Percentiles rank a stretch among this genome's conserved stretches.
These are phyloP conservation scores for Scleroderma bovista DNA, from an alignment of 768 basidiomycete species.

Conservation along the genomic window DNA sequence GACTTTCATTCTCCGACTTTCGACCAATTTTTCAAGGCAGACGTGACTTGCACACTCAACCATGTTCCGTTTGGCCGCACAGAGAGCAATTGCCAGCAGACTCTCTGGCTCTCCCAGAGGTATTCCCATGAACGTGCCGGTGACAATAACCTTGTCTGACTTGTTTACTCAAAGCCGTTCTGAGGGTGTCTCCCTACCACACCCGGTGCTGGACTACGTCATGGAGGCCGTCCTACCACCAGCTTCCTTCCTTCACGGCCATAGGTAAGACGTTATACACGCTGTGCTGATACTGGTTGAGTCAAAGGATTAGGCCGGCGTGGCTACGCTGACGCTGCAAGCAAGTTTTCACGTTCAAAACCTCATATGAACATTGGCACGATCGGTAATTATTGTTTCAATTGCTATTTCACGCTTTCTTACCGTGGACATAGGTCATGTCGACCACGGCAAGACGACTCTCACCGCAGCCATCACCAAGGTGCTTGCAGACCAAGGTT, in stretches of 20 bases:
- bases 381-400: slow-evolving; percentile 48
- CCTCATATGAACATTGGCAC: slow-evolving; percentile 96
- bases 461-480: slow-evolving; percentile 95
- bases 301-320: slow-evolving; percentile 28
- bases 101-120: slow-evolving; percentile 11
- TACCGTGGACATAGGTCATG: slow-evolving; percentile 54
- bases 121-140: background rate
- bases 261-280: slow-evolving; percentile 25
- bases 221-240: slow-evolving; percentile 5
- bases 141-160: background rate
- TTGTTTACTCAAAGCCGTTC: background rate
- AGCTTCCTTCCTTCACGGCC: slow-evolving; percentile 2
- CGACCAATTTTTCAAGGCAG: slow-evolving; percentile 8
- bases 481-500: slow-evolving; percentile 72
- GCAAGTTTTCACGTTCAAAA: slow-evolving; percentile 66
- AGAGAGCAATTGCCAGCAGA: slow-evolving; percentile 12
- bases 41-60: slow-evolving; percentile 1
- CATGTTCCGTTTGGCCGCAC: slow-evolving; percentile 30
- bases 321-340: slow-evolving; percentile 65
- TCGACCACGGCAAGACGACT: slow-evolving; percentile 98
- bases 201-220: slow-evolving; percentile 13
- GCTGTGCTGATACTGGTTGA: slow-evolving; percentile 7
- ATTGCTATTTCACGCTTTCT: slow-evolving; percentile 9
- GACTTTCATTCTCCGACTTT: slow-evolving; percentile 27
- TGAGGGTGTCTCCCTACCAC: slow-evolving; percentile 6